These are phyloP conservation scores for Theobroma cacao DNA, from an alignment of 345 rosid genomes.

Conservation along the genomic window DNA sequence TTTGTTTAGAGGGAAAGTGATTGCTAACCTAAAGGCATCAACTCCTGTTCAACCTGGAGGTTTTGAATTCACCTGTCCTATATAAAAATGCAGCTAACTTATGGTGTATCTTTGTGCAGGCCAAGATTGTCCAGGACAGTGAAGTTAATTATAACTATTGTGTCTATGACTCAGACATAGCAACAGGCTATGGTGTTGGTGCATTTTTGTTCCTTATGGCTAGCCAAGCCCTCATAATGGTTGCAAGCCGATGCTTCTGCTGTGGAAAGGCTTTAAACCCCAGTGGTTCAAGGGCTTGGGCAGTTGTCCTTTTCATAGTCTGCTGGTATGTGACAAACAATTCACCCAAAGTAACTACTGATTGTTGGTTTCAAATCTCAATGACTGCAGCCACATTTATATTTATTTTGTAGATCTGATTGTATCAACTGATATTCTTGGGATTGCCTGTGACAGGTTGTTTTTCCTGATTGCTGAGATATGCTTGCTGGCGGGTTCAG, in stretches of 20 bases:
- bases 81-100: background rate
- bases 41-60: no score
- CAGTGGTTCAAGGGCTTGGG: conserved; percentile 85
- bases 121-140: conserved; percentile 40
- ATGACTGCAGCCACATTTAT: background rate
- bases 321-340: conserved; percentile 70
- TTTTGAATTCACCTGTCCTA: no score
- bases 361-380: background rate
- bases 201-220: conserved; percentile 72
- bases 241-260: conserved; percentile 89
- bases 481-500: conserved; percentile 83
- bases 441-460: conserved; percentile 44
- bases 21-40: background rate
- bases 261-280: conserved; percentile 81
- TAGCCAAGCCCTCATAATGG: conserved; percentile 80
- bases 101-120: conserved; percentile 40
- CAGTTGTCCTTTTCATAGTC: conserved; percentile 70
- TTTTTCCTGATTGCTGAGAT: conserved; percentile 80
- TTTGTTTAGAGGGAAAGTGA: background rate
- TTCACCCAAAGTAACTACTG: background rate
- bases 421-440: background rate
- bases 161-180: conserved; percentile 77
- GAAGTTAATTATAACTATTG: conserved; percentile 57
- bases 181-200: conserved; percentile 85
- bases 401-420: background rate